These are phyloP conservation scores for Xylariales sp. DNA, from an alignment of 2,329 filamentous ascomycete genomes.

Conservation along the genomic window DNA sequence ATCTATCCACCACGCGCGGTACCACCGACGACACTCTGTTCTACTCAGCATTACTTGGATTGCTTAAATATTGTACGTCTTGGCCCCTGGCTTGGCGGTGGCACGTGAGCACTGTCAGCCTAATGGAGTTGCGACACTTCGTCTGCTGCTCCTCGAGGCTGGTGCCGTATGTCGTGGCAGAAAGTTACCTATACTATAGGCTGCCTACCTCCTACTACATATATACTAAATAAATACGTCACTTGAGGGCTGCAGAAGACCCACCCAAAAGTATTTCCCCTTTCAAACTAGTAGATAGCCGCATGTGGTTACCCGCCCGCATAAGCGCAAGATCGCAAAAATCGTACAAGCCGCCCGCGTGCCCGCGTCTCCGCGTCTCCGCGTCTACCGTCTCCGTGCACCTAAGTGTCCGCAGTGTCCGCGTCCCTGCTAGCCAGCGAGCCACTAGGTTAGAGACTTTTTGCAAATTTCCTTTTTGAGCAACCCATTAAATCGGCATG, in stretches of 20 bases:
- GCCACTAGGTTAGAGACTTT: constrained; percentile 31
- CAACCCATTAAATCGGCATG: constrained; percentile 21
- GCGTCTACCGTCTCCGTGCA: constrained; percentile 17
- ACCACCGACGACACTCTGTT: no score
- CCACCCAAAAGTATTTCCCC: constrained; percentile 21
- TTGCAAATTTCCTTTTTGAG: constrained; percentile 38
- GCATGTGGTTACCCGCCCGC: constrained; percentile 28
- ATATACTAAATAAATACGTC: no score
- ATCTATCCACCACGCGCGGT: neutral
- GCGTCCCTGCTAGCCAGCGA: constrained; percentile 20
- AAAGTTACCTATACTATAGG: neutral
- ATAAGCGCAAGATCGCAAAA: constrained; percentile 30
- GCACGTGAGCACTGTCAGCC: constrained; percentile 21
- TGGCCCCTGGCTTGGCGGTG: constrained; percentile 1
- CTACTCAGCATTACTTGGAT: constrained; percentile 1
- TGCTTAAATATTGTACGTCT: neutral
- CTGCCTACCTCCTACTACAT: neutral
- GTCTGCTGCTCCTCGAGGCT: constrained; percentile 11
- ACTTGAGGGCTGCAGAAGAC: constrained; percentile 8
- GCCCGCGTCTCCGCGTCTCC: constrained; percentile 32
- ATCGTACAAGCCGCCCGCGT: constrained; percentile 31
- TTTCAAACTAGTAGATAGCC: constrained; percentile 22
- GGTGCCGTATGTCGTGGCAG: constrained; percentile 26
- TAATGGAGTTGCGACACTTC: neutral
- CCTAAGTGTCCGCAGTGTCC: constrained; percentile 15